Evolutionary conservation across 179 eudicot species (phyloP), one percentile per base, ranked within the genome.

Genomic region (Nepenthes alata): DNA sequence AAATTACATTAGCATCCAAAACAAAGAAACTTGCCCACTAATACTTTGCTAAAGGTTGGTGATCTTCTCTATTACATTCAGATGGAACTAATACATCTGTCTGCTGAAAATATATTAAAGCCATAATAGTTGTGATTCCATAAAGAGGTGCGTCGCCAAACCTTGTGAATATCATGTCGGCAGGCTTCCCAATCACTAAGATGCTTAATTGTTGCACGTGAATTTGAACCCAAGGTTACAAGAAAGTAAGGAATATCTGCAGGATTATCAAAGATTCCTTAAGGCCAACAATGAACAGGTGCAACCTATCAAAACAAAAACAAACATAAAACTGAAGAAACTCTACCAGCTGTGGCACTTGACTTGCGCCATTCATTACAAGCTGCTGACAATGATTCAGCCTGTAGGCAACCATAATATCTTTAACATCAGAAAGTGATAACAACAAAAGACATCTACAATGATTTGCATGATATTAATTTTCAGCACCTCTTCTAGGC

Each of bases 351-450:
- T 47, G 91, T 89, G 68, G 71, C 56, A 70, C 78, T 63, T 71
- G 85, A 82, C 69, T 66, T 71, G 50, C 98, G 98, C 98, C 98
- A 91, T 69, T 77, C 85, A 63, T 83, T 89, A 72, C 91, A 89
- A 60, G 89, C 91, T 58, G 72, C 74, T 35, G 84, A 68, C 37
- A 91, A 61, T 35, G 87, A 81, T 69, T 81, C 79, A 55, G 89
- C 91, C 97, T 89, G 69, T 41, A 64, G 59, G 55, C 10, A 76
- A 58, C 37, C 51, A 57, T 52, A 60, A 44, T 4, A 47, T 38
- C n/a, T 1, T 44, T 38, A 6, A 60, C 10, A 39, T 63, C 58
- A 70, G 53, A 52, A 61, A 13, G 5, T 0, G 8, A 7, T 12
- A 57, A 4, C 8, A 41, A 0, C 9, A 4, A 64, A 58, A 57